These are phyloP conservation scores for Leishmania tropica DNA, from an alignment of 208 protist genomes.

Conservation along the genomic window DNA sequence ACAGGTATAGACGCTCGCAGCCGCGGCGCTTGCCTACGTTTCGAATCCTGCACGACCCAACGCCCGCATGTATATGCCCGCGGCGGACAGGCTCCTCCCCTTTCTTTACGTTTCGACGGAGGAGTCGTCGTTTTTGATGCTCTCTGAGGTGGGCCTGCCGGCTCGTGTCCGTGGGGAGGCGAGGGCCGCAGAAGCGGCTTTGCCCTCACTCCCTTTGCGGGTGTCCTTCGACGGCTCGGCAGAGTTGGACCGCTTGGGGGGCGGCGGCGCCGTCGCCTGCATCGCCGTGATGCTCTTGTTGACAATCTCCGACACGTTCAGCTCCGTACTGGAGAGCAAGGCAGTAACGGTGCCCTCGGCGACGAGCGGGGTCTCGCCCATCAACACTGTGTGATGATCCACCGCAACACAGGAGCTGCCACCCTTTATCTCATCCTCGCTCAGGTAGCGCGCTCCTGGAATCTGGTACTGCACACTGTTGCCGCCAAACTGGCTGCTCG, in stretches of 20 bases:
- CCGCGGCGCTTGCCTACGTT: not conserved
- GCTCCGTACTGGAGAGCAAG: slow-evolving; percentile 26
- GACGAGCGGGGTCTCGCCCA: slow-evolving; percentile 26
- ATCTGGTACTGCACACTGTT: slow-evolving; percentile 41
- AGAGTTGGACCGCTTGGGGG: not conserved
- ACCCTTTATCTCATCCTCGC: slow-evolving; percentile 21
- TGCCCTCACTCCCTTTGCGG: not conserved
- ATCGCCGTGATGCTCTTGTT: slow-evolving; percentile 43
- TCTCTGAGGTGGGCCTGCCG: not conserved
- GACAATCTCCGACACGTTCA: slow-evolving; percentile 40
- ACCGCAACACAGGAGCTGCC: slow-evolving; percentile 17
- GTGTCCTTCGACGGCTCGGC: not conserved
- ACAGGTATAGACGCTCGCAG: no score
- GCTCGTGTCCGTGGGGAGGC: not conserved
- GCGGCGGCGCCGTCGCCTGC: slow-evolving; percentile 14
- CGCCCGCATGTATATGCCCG: not conserved
- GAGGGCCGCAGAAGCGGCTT: not conserved
- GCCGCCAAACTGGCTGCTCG: slow-evolving; percentile 23
- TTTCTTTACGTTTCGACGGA: slow-evolving; percentile 24
- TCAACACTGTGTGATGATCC: slow-evolving; percentile 37
- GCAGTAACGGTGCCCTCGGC: slow-evolving; percentile 1
- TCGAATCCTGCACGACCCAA: not conserved
- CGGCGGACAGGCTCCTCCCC: no score
- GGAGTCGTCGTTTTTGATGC: not conserved
- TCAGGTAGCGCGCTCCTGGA: slow-evolving; percentile 45